Evolutionary conservation across 2,329 filamentous ascomycete species (phyloP).

Genomic region (Annulohypoxylon truncatum): DNA sequence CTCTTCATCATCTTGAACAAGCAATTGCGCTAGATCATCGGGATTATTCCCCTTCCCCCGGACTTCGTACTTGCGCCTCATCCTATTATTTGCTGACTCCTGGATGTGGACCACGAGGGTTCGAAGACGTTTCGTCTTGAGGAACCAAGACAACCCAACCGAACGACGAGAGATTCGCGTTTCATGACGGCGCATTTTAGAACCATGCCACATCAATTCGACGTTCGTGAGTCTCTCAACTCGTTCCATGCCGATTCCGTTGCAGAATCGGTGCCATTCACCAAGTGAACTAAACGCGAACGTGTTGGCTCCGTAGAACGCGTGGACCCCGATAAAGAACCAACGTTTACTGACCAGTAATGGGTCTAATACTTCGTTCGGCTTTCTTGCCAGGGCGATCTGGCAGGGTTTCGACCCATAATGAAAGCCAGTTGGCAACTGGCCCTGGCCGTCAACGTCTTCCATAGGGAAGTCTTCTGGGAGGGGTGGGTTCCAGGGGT

Average conservation of each 20-base stretch:
- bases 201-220: slow-evolving; percentile 54
- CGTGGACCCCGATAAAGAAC: slow-evolving; percentile 54
- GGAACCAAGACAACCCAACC: slow-evolving; percentile 51
- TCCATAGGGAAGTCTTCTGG: slow-evolving; percentile 30
- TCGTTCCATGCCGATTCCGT: slow-evolving; percentile 54
- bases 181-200: slow-evolving; percentile 38
- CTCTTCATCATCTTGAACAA: slow-evolving; percentile 1
- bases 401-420: slow-evolving; percentile 49
- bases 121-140: slow-evolving; percentile 54
- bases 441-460: slow-evolving; percentile 17
- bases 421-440: slow-evolving; percentile 56
- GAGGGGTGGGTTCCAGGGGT: slow-evolving; percentile 47
- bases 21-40: too few relatives aligned
- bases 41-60: neutral
- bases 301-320: slow-evolving; percentile 62
- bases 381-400: slow-evolving; percentile 51
- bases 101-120: slow-evolving; percentile 56
- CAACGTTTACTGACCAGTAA: slow-evolving; percentile 57
- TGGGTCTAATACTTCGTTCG: slow-evolving; percentile 52
- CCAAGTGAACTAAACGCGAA: slow-evolving; percentile 66
- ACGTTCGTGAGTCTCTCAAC: slow-evolving; percentile 58
- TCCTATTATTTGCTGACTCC: slow-evolving; percentile 50
- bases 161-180: slow-evolving; percentile 53
- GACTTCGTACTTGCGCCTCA: slow-evolving; percentile 55
- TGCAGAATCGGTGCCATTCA: slow-evolving; percentile 61